Evolutionary conservation across 2,329 filamentous ascomycete genomes (phyloP), one percentile per base, ranked within the genome.

Genomic region (Ceratocystiopsis minuta): DNA sequence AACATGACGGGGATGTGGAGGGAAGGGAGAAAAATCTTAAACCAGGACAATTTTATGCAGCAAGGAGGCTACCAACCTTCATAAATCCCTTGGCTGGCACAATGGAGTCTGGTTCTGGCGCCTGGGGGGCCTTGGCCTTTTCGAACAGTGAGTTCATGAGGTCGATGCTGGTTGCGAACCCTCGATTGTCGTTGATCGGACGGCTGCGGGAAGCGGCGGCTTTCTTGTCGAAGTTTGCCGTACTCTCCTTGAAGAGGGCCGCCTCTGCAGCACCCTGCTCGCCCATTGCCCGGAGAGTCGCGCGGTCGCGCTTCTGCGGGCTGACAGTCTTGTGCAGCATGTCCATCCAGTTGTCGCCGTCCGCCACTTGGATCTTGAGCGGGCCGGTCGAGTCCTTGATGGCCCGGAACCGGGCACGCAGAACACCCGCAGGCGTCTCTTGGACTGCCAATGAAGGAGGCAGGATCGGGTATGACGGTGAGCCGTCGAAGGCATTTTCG

Each of bases 101-200:
- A 33, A 65, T 60, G 48, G 64, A 65, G 53, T 70, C 68, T 42
- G 67, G 35, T n/a, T 37, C 43, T 17, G 67, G 71, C 52, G 71
- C 65, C 41, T 63, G 60, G 48, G 68, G 68, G 41, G 66, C 68
- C 63, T 72, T 75, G 48, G 76, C 69, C 60, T 80, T 74, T 57
- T 82, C 80, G 60, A 92, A 95, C 43, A 95, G 66, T 38, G 85
- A 93, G 57, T 93, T 88, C 85, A 94, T 95, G 57, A 95, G 66
- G 64, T 95, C 90, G 61, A 96, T 93, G 54, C 82, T 87, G 16
- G 81, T 94, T 16, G 77, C 72, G 59, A 94, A 88, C 1, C 80
- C 78, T 10, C 24, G 6, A 49, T 74, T 73, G 42, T 70, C 66
- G 51, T 73, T 68, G 34, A 58, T 47, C 16, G 4, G 32, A 3